These are phyloP conservation scores for Coriolopsis trogii DNA, from an alignment of 1,284 basidiomycete species.

Conservation along the genomic window DNA sequence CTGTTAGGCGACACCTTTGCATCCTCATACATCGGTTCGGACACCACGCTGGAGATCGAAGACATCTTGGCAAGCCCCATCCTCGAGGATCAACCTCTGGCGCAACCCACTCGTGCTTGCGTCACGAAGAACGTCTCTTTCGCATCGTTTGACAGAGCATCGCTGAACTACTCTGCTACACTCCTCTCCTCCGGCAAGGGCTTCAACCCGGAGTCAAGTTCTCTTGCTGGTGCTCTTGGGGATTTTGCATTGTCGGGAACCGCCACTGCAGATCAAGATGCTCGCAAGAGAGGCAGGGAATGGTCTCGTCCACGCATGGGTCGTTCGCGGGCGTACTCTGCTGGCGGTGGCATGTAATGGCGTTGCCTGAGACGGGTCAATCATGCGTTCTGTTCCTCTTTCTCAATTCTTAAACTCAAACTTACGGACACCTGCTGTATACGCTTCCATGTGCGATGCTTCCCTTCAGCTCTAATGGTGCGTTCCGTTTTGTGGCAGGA, in stretches of 20 bases:
- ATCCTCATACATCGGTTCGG: background rate
- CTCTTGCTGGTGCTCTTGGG: conserved; percentile 21
- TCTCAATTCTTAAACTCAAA: too few species aligned
- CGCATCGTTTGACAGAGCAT: background rate
- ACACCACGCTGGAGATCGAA: conserved; percentile 22
- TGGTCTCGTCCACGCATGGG: conserved; percentile 19
- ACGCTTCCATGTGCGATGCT: too few species aligned
- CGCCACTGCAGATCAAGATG: background rate
- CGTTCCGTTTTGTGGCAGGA: too few species aligned
- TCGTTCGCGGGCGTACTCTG: conserved; percentile 20
- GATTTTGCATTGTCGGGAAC: background rate
- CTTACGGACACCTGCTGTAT: too few species aligned
- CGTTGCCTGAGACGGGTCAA: too few species aligned
- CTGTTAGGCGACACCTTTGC: background rate
- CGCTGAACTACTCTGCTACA: background rate
- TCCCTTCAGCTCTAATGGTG: too few species aligned
- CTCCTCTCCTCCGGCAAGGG: background rate
- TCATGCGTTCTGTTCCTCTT: too few species aligned
- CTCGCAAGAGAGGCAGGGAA: conserved; percentile 9
- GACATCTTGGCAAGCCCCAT: conserved; percentile 32
- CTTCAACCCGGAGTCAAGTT: conserved; percentile 17
- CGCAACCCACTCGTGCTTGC: background rate
- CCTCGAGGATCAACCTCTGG: conserved; percentile 2
- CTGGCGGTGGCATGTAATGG: conserved; percentile 20
- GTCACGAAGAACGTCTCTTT: conserved; percentile 7